phyloP scores from a whole-genome alignment of 106 monocot species.

The Platanthera zijinensis region DNA sequence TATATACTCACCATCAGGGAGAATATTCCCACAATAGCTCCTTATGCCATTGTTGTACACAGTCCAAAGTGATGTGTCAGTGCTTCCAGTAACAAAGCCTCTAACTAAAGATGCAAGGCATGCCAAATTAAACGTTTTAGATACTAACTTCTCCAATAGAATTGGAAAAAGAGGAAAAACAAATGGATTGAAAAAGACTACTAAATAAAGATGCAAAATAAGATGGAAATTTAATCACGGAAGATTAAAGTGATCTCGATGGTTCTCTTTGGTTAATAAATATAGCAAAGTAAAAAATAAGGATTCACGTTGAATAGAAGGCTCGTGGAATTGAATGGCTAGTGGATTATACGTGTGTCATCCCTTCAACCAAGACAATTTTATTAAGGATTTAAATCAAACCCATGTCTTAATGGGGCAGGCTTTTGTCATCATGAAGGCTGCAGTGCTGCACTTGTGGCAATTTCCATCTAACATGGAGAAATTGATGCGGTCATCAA shows the following conservation, averaged over 20 bases:
- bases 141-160: neutral
- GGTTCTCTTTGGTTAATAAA: neutral
- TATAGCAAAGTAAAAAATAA: neutral
- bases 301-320: neutral
- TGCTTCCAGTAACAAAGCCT: constrained; percentile 92
- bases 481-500: neutral
- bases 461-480: neutral
- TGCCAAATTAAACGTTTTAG: neutral
- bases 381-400: neutral
- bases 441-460: neutral
- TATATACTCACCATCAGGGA: constrained; percentile 59
- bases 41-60: constrained; percentile 82
- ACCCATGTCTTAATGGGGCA: neutral
- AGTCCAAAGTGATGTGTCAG: constrained; percentile 95
- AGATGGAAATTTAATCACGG: neutral
- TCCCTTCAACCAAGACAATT: neutral
- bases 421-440: neutral
- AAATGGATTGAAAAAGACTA: neutral
- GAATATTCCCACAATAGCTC: constrained; percentile 80
- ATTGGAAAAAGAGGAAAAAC: neutral
- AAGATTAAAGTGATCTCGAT: neutral
- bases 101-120: constrained; percentile 45
- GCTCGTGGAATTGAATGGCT: neutral
- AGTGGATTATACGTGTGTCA: neutral
- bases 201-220: neutral